Base-by-base conservation (phyloP, 805 yeast species). In the Candida gorgasii region DNA sequence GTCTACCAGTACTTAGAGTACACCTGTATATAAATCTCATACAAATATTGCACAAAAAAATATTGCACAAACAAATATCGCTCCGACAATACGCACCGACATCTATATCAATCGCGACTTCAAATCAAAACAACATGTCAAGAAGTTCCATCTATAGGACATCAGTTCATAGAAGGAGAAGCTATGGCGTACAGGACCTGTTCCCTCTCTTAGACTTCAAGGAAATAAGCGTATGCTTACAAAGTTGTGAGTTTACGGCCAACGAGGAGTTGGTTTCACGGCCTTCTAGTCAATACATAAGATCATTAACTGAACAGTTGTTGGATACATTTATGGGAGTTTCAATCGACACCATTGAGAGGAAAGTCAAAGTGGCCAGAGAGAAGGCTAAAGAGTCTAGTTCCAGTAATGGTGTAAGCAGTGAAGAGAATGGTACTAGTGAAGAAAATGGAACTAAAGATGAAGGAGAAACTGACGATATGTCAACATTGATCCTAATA, bases 121-220 rank as follows among this genome's bases (percentile, higher is more conserved):
- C 24, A 35, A 40, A 35, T 26, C 38, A 40, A 47, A 47, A 43
- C 50, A 44, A 44, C 29, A 61, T 61, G 67, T 62, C 67, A 23
- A 62, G 67, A 24, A 59, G 63, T 39, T 54, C 63, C 24, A 55
- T 60, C 23, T 61, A 60, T 47, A 45, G 65, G 29, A 43, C 53
- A 20, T 52, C 48, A 4, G 52, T 51, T 19, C 53, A 57, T 32
- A 51, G 57, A 29, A 44, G 46, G 6, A 47, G 54, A 30, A 47
- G 52, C n/a, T 32, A 43, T 11, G 19, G 41, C 11, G 32, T 49
- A 7, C 61, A 59, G 22, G 84, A 79, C 50, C 71, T 73, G 22
- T 84, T 83, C 56, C 89, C 89, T 0, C 49, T 82, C 4, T 67
- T 84, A n/a, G 85, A 80, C 18, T 59, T 73, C 30, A 65, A 74